These are phyloP conservation scores for Tricholoma matsutake DNA, from an alignment of 768 basidiomycete species.

Conservation along the genomic window DNA sequence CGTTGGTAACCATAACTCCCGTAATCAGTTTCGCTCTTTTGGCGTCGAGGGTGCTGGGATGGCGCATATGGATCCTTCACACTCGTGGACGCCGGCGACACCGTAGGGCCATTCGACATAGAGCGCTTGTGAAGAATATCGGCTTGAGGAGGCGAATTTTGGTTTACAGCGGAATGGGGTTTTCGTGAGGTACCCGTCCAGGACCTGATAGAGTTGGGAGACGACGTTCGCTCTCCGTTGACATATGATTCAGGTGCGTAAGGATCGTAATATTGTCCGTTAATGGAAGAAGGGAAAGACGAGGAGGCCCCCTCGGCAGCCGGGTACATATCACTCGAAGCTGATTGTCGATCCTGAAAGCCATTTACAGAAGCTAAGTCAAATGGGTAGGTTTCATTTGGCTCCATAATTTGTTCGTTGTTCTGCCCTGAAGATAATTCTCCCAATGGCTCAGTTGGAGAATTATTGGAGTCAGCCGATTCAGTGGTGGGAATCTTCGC, in stretches of 20 bases:
- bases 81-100: conserved; percentile 30
- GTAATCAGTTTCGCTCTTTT: conserved; percentile 25
- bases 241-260: conserved; percentile 32
- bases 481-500: not conserved
- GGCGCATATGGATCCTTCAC: conserved; percentile 37
- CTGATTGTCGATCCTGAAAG: not conserved
- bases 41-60: conserved; percentile 18
- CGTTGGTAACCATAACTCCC: conserved; percentile 21
- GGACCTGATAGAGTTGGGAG: conserved; percentile 23
- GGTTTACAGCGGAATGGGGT: conserved; percentile 7
- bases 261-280: conserved; percentile 25
- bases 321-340: not conserved
- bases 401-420: not conserved
- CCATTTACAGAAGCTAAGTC: not conserved
- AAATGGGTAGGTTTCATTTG: not conserved
- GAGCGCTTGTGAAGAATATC: conserved; percentile 36
- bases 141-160: conserved; percentile 16
- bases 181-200: conserved; percentile 24
- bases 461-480: not conserved
- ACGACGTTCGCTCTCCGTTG: conserved; percentile 30
- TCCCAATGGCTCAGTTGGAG: not conserved
- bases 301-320: conserved; percentile 7
- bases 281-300: conserved; percentile 5
- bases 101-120: conserved; percentile 42
- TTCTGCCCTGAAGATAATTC: not conserved